These are phyloP conservation scores for Pseudogymnoascus sp. DNA, from an alignment of 2,329 filamentous ascomycete genomes.

Conservation along the genomic window DNA sequence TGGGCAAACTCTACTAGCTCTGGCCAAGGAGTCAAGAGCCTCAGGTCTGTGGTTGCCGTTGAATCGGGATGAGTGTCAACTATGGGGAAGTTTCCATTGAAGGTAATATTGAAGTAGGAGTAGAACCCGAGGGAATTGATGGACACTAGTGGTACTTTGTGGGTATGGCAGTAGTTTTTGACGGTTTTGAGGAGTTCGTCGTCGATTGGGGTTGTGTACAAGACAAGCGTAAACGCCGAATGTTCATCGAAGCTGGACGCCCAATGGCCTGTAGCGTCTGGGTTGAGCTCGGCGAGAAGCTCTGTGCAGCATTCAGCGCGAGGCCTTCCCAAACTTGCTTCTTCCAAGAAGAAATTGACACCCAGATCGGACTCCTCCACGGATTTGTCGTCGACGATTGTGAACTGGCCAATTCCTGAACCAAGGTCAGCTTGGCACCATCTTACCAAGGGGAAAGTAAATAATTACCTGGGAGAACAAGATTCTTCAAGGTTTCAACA, in stretches of 20 bases:
- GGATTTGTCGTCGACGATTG: slow-evolving; percentile 72
- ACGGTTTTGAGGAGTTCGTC: slow-evolving; percentile 44
- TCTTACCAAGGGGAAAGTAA: not conserved
- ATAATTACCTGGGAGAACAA: slow-evolving; percentile 72
- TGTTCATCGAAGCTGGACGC: slow-evolving; percentile 40
- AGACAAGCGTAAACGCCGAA: slow-evolving; percentile 50
- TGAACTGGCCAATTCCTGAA: slow-evolving; percentile 78
- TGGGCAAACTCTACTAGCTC: slow-evolving; percentile 64
- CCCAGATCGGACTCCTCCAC: slow-evolving; percentile 83
- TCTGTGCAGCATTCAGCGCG: slow-evolving; percentile 73
- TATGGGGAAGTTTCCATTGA: slow-evolving; percentile 78
- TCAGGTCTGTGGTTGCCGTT: slow-evolving; percentile 75
- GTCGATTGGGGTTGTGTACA: slow-evolving; percentile 54
- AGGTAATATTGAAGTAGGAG: slow-evolving; percentile 73
- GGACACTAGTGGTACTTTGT: slow-evolving; percentile 69
- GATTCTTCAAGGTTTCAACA: slow-evolving; percentile 88
- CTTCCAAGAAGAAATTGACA: slow-evolving; percentile 93
- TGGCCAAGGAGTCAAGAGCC: slow-evolving; percentile 78
- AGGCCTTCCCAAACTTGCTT: slow-evolving; percentile 66
- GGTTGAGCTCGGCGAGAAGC: slow-evolving; percentile 80
- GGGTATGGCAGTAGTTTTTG: slow-evolving; percentile 42
- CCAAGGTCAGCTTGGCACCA: not conserved
- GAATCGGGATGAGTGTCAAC: slow-evolving; percentile 94
- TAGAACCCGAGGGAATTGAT: slow-evolving; percentile 91
- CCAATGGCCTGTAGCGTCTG: slow-evolving; percentile 78